A percentile compares a stretch with the other conserved stretches of the same genome.
Evolutionary conservation across 768 basidiomycete species (phyloP).

Genomic region (Candolleomyces aberdarensis): DNA sequence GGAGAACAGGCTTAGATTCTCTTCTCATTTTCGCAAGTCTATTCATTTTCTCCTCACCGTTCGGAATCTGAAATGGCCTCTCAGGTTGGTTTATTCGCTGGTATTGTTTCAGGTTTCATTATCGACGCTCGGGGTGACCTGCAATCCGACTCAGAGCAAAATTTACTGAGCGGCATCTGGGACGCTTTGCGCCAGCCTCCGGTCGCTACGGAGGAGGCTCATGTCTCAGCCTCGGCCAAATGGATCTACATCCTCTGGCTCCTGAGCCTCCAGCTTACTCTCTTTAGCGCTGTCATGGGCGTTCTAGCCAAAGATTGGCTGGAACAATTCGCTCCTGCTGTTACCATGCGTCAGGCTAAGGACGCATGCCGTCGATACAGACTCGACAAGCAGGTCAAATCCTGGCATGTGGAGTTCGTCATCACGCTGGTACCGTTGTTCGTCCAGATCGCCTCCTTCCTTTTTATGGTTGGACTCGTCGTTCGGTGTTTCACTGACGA

Average conservation of each 20-base stretch:
- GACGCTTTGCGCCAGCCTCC: too few relatives aligned
- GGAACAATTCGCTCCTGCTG: conserved; percentile 13
- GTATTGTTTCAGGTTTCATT: conserved; percentile 17
- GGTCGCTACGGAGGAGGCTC: too few relatives aligned
- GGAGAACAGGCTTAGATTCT: conserved; percentile 4
- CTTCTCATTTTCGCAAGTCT: conserved; percentile 2
- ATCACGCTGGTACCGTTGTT: conserved; percentile 14
- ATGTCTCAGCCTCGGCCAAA: neutral
- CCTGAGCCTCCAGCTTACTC: conserved; percentile 20
- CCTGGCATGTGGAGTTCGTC: conserved; percentile 12
- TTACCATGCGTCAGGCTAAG: conserved; percentile 8
- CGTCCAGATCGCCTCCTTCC: conserved; percentile 15
- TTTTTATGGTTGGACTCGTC: conserved; percentile 17
- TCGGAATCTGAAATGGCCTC: neutral
- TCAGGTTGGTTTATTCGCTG: conserved; percentile 21
- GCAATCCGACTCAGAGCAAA: conserved; percentile 14
- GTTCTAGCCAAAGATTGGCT: conserved; percentile 21
- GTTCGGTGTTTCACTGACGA: neutral
- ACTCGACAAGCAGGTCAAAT: conserved; percentile 13
- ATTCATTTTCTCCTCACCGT: neutral
- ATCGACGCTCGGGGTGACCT: conserved; percentile 17
- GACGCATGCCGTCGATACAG: conserved; percentile 17
- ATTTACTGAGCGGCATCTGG: conserved; percentile 9
- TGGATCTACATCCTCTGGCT: conserved; percentile 20
- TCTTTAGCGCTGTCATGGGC: conserved; percentile 24